Evolutionary conservation across 495 filamentous ascomycete genomes (phyloP).

Genomic region (Daldinia caldariorum): DNA sequence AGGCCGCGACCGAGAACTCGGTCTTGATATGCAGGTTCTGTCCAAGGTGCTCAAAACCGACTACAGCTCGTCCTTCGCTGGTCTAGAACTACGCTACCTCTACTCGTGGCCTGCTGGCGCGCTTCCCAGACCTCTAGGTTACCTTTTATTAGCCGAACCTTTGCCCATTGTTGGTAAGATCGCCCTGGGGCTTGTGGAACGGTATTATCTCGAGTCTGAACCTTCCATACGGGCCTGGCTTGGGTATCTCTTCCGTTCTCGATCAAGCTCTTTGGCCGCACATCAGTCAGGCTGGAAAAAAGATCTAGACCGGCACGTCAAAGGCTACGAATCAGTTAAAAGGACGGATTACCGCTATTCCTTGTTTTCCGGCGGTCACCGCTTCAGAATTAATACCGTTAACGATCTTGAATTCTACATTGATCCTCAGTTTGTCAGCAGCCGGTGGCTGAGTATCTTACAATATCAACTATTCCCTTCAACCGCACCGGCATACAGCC

Average conservation of each 20-base stretch:
- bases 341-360: constrained; percentile 23
- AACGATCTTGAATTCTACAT: constrained; percentile 21
- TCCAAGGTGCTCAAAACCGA: constrained; percentile 41
- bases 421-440: constrained; percentile 29
- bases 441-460: background rate
- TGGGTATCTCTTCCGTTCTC: constrained; percentile 4
- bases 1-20: constrained; percentile 35
- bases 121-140: background rate
- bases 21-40: constrained; percentile 45
- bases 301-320: constrained; percentile 36
- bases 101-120: background rate
- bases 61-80: constrained; percentile 10
- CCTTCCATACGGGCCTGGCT: constrained; percentile 43
- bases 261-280: background rate
- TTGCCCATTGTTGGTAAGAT: constrained; percentile 14
- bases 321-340: constrained; percentile 8
- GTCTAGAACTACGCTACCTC: background rate
- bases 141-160: background rate
- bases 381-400: constrained; percentile 21
- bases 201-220: constrained; percentile 49
- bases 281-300: constrained; percentile 31
- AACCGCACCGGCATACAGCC: background rate
- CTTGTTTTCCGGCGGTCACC: constrained; percentile 39
- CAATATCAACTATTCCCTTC: background rate
- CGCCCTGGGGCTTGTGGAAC: constrained; percentile 43